phyloP scores from a whole-genome alignment of 805 yeast genomes.

The Pichia thaimueangensis region DNA sequence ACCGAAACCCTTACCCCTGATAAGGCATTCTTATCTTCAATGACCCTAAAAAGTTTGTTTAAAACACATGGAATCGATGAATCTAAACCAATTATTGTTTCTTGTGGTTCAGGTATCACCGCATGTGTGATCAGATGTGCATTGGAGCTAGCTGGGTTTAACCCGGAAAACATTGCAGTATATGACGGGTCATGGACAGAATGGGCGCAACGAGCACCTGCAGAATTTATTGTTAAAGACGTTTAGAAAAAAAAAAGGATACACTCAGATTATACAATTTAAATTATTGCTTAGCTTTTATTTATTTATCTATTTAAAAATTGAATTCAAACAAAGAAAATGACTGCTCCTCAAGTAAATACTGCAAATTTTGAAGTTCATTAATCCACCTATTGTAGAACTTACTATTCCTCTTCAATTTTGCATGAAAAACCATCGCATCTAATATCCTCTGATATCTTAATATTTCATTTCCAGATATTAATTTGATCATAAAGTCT shows the following conservation, averaged over 20 bases:
- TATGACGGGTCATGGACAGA: slow-evolving; percentile 92
- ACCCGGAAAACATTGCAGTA: slow-evolving; percentile 42
- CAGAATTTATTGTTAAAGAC: slow-evolving; percentile 44
- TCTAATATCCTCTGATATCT: slow-evolving; percentile 18
- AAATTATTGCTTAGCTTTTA: too few relatives aligned
- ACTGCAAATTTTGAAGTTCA: slow-evolving; percentile 15
- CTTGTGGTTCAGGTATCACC: slow-evolving; percentile 97
- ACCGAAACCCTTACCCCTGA: slow-evolving; percentile 46
- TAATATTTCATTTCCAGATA: slow-evolving; percentile 18
- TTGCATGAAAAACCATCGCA: slow-evolving; percentile 14
- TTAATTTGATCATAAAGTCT: slow-evolving; percentile 24
- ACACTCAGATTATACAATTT: neutral
- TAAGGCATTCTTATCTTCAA: slow-evolving; percentile 42
- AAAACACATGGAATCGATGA: slow-evolving; percentile 33
- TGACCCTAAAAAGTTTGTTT: slow-evolving; percentile 43
- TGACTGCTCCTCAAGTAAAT: slow-evolving; percentile 9
- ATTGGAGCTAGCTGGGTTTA: slow-evolving; percentile 45
- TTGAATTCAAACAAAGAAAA: slow-evolving; percentile 10
- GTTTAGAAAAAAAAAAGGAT: slow-evolving; percentile 1
- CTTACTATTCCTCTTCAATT: neutral
- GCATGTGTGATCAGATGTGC: slow-evolving; percentile 85
- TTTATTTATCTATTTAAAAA: slow-evolving; percentile 11
- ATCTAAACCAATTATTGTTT: slow-evolving; percentile 65
- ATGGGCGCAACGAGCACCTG: slow-evolving; percentile 72
- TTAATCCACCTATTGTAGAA: slow-evolving; percentile 21